Evolutionary conservation across 208 protist genomes (phyloP), one percentile per base, ranked within the genome.

Genomic region (Trypanosoma congolense): DNA sequence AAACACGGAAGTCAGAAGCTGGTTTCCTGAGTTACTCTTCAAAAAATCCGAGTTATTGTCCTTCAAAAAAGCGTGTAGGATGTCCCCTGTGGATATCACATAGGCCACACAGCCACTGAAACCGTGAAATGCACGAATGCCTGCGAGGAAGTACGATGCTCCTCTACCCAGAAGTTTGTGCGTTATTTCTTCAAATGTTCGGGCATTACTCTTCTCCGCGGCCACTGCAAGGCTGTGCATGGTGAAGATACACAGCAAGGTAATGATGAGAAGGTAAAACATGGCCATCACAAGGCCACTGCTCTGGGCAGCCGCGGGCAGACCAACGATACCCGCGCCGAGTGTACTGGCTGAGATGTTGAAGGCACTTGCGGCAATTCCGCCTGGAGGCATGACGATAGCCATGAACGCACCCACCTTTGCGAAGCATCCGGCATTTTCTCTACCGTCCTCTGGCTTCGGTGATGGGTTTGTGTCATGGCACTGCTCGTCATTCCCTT

Each of bases 251-350:
- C 78, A 89, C 3, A 58, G 43, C 0, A 63, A 12, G 9, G 50
- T 49, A 2, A 75, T 42, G 10, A 86, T n/a, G 12, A 75, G 43
- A 14, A 89, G 69, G 35, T 70, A 77, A 10, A 87, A 24, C 19
- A 58, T 44, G 3, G 67, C 71, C 61, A 83, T 66, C 4, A 48
- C 68, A 25, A 84, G 31, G 29, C 84, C 84, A 44, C 56, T 73
- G 35, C 56, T 70, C 36, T 76, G 70, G 57, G 88, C 83, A 44
- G 73, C 72, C 21, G 69, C 58, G 18, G 78, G 81, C 21, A 87
- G 55, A 14, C 65, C 56, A 22, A 92, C 47, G 35, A 85, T 84
- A n/a, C 81, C 81, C 22, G 73, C 81, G 21, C 81, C 84, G 35
- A 92, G 36, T 9, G 75, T 72, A 14, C 66, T 54, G 9, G 61